Conservation (phyloP, 306 rosid genomes). For the Trifolium subterraneum region DNA sequence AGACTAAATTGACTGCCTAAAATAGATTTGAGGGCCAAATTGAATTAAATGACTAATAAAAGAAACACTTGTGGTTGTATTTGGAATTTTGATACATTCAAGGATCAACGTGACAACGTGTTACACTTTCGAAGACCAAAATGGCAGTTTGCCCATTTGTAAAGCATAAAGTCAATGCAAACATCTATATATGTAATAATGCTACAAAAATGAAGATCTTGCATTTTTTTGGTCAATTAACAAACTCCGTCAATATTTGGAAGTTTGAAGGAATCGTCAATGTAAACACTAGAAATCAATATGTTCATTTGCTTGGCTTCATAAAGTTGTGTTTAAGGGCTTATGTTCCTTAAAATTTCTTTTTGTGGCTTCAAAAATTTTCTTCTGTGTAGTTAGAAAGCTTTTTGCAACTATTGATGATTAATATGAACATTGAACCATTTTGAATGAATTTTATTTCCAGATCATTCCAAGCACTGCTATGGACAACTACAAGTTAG, state of each 20-base stretch:
- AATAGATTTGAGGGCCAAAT: too few species aligned
- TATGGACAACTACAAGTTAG: slow-evolving; percentile 74
- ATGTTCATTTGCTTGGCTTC: slow-evolving; percentile 18
- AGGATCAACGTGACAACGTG: too few species aligned
- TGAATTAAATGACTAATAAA: too few species aligned
- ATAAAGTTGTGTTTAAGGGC: slow-evolving; percentile 17
- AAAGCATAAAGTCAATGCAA: slow-evolving; percentile 3
- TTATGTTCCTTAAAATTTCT: slow-evolving; percentile 22
- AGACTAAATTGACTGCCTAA: too few species aligned
- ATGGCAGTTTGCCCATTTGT: too few species aligned
- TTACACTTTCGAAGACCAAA: too few species aligned
- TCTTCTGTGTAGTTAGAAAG: slow-evolving; percentile 28
- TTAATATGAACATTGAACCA: background rate
- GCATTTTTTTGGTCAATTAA: slow-evolving; percentile 1
- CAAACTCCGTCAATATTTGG: background rate
- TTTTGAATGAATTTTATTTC: slow-evolving; percentile 38
- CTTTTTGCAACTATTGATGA: slow-evolving; percentile 9
- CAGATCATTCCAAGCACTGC: slow-evolving; percentile 70
- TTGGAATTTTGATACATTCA: too few species aligned
- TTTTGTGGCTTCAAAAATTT: slow-evolving; percentile 20
- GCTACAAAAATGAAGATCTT: background rate
- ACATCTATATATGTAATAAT: slow-evolving; percentile 6
- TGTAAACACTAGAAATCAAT: slow-evolving; percentile 11
- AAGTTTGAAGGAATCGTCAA: slow-evolving; percentile 3
- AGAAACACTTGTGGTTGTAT: too few species aligned